Evolutionary conservation across 1,284 basidiomycete species (phyloP).

Genomic region (Puccinia hordei): DNA sequence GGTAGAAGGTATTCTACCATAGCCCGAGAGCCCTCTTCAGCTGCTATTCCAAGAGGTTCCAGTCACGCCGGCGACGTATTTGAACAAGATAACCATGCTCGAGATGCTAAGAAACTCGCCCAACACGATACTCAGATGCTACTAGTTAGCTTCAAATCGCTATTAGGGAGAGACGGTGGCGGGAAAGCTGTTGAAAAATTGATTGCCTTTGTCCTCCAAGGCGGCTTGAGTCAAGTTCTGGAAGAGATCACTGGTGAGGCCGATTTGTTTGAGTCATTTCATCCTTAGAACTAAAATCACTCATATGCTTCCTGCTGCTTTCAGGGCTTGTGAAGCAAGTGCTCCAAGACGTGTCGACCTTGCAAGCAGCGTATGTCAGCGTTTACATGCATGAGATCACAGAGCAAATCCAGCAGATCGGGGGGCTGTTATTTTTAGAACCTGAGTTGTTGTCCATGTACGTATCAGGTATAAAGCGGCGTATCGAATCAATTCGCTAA

Average conservation of each 20-base stretch:
- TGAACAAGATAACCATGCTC: slow-evolving; percentile 11
- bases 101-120: slow-evolving; percentile 27
- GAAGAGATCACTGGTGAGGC: slow-evolving; percentile 36
- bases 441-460: slow-evolving; percentile 35
- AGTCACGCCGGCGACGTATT: slow-evolving; percentile 7
- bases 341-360: slow-evolving; percentile 20
- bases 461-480: not conserved
- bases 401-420: slow-evolving; percentile 39
- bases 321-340: slow-evolving; percentile 26
- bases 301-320: not conserved
- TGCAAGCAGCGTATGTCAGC: slow-evolving; percentile 43
- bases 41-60: not conserved
- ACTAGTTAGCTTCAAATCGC: slow-evolving; percentile 43
- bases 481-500: not conserved
- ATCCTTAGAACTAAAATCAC: not conserved
- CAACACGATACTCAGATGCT: slow-evolving; percentile 33
- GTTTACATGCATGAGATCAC: slow-evolving; percentile 45
- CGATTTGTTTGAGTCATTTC: not conserved
- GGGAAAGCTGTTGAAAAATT: slow-evolving; percentile 42
- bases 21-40: slow-evolving; percentile 42
- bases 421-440: slow-evolving; percentile 31
- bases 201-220: slow-evolving; percentile 17
- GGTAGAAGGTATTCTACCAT: slow-evolving; percentile 43
- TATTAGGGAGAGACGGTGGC: slow-evolving; percentile 46
- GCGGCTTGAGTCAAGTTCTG: slow-evolving; percentile 22